These are phyloP conservation scores for Sporopachydermia lactativora DNA, from an alignment of 805 yeast species.

Conservation along the genomic window DNA sequence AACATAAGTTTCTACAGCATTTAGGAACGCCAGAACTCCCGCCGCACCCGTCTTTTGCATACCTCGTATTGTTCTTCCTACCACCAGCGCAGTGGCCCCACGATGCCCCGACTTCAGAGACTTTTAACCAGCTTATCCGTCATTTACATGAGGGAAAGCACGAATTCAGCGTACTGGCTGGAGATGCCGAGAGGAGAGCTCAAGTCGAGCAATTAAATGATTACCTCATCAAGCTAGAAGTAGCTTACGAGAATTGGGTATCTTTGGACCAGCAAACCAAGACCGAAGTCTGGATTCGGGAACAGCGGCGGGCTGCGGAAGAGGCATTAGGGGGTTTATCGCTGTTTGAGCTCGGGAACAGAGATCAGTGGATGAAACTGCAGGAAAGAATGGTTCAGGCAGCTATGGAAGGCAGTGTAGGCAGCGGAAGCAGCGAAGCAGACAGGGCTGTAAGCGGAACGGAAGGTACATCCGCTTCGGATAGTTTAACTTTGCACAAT, in stretches of 20 bases:
- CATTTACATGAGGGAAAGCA: conserved; percentile 9
- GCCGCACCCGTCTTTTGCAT: conserved; percentile 33
- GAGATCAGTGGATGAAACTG: conserved; percentile 26
- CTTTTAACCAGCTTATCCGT: conserved; percentile 23
- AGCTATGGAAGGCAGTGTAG: neutral
- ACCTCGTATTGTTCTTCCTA: conserved; percentile 32
- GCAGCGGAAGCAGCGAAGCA: neutral
- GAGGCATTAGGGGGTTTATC: conserved; percentile 27
- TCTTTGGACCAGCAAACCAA: conserved; percentile 21
- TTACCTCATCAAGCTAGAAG: conserved; percentile 25
- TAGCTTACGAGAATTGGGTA: conserved; percentile 33
- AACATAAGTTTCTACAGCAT: conserved; percentile 21
- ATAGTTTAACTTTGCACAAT: neutral
- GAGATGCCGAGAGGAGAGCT: conserved; percentile 1
- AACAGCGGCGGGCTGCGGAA: conserved; percentile 29
- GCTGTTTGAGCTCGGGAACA: conserved; percentile 28
- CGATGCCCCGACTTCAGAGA: conserved; percentile 35
- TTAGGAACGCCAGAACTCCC: conserved; percentile 27
- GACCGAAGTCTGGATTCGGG: conserved; percentile 30
- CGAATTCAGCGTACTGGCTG: conserved; percentile 5
- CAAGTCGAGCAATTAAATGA: conserved; percentile 12
- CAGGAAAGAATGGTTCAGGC: conserved; percentile 12
- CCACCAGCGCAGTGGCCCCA: conserved; percentile 36
- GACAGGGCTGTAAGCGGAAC: neutral
- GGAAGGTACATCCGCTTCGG: neutral